Evolutionary conservation across 1,284 basidiomycete genomes (phyloP).

Genomic region (Ustilago trichophora): DNA sequence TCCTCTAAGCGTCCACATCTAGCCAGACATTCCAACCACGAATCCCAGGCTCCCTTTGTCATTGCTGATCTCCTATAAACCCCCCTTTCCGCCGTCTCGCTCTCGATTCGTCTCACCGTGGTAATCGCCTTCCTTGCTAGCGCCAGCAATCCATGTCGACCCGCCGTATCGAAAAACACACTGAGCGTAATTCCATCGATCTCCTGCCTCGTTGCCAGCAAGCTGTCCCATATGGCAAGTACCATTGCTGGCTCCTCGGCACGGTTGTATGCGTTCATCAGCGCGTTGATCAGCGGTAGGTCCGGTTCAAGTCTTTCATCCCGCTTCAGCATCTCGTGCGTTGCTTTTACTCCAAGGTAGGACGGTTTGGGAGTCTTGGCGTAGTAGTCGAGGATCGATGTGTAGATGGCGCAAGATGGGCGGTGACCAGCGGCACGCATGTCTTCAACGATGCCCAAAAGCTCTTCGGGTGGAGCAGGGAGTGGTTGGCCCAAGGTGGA

Average conservation of each 20-base stretch:
- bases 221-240: conserved; percentile 81
- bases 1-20: conserved; percentile 76
- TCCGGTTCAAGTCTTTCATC: conserved; percentile 81
- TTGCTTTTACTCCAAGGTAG: conserved; percentile 70
- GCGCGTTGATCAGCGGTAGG: conserved; percentile 79
- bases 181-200: conserved; percentile 77
- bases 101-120: conserved; percentile 27
- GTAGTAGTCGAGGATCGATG: conserved; percentile 74
- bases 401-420: conserved; percentile 75
- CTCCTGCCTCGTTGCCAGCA: conserved; percentile 68
- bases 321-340: conserved; percentile 80
- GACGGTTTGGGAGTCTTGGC: conserved; percentile 48
- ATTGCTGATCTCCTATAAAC: conserved; percentile 70
- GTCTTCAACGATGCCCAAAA: conserved; percentile 82
- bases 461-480: conserved; percentile 73
- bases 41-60: conserved; percentile 74
- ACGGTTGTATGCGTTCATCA: conserved; percentile 89
- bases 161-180: conserved; percentile 85
- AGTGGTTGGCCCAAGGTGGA: background rate
- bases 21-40: conserved; percentile 87
- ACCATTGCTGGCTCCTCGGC: conserved; percentile 77
- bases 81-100: conserved; percentile 72
- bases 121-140: conserved; percentile 31
- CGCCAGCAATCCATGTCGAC: conserved; percentile 69
- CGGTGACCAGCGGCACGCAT: conserved; percentile 77